Percentiles rank a stretch among this genome's conserved stretches.
These are phyloP conservation scores for Adansonia gregorii DNA, from an alignment of 441 rosid species.

Conservation along the genomic window DNA sequence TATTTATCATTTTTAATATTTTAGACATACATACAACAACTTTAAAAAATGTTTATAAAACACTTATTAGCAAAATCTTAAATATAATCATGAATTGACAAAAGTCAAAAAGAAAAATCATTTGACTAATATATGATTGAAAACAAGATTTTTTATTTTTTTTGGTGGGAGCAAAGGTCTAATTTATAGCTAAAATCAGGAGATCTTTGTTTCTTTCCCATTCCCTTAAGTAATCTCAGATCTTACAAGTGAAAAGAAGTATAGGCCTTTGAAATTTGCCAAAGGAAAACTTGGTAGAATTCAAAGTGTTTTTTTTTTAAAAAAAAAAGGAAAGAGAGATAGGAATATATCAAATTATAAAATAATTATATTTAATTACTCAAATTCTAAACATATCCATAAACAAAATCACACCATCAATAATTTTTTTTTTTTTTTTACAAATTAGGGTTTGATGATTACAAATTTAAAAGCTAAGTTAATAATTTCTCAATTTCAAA, in stretches of 20 bases:
- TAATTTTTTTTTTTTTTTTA: not conserved
- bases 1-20: no score
- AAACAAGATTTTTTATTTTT: no score
- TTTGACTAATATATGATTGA: not conserved
- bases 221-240: no score
- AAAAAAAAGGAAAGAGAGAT: not conserved
- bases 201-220: no score
- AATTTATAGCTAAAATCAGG: no score
- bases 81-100: not conserved
- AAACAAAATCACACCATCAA: slow-evolving; percentile 1
- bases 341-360: not conserved
- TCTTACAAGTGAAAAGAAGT: not conserved
- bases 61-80: no score
- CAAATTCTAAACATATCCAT: not conserved
- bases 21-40: no score
- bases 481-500: not conserved
- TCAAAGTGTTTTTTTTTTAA: not conserved
- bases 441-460: not conserved
- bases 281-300: not conserved
- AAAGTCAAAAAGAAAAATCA: not conserved
- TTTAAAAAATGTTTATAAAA: no score
- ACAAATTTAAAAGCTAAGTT: not conserved
- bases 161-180: no score
- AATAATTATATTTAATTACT: not conserved
- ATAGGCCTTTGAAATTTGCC: not conserved